These are phyloP conservation scores for Lophium mytilinum DNA, from an alignment of 495 filamentous ascomycete genomes.

Conservation along the genomic window DNA sequence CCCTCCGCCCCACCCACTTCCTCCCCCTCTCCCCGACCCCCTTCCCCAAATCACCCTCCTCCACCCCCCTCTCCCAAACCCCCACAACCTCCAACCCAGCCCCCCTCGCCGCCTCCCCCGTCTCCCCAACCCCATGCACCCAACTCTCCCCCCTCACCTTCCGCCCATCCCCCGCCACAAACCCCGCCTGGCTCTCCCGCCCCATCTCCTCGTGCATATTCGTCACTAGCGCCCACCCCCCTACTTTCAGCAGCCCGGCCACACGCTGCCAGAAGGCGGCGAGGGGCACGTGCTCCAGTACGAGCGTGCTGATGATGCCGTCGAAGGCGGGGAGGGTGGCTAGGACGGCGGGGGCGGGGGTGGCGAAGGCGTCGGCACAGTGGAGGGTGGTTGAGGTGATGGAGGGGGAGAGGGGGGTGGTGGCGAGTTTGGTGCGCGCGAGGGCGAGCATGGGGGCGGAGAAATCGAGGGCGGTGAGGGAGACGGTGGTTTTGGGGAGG, in stretches of 20 bases:
- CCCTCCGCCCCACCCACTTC: conserved; percentile 61
- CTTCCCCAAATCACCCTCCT: conserved; percentile 39
- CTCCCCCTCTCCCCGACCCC: conserved; percentile 49
- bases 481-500: conserved; percentile 12
- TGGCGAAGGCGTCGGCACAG: conserved; percentile 31
- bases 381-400: conserved; percentile 17
- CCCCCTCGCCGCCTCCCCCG: conserved; percentile 45
- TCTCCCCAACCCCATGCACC: conserved; percentile 47
- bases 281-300: conserved; percentile 60
- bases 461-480: conserved; percentile 44
- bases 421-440: conserved; percentile 37
- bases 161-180: conserved; percentile 44
- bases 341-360: conserved; percentile 12
- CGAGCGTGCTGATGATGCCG: conserved; percentile 56
- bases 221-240: conserved; percentile 53
- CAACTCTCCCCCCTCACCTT: conserved; percentile 60
- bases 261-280: conserved; percentile 48
- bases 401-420: background rate
- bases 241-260: conserved; percentile 39
- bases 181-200: conserved; percentile 54
- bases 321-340: conserved; percentile 24
- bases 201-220: conserved; percentile 74
- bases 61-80: conserved; percentile 44
- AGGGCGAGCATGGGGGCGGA: conserved; percentile 47
- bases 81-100: conserved; percentile 45